Evolutionary conservation across 2,329 filamentous ascomycete genomes (phyloP).

Genomic region (Pseudogymnoascus sp.): DNA sequence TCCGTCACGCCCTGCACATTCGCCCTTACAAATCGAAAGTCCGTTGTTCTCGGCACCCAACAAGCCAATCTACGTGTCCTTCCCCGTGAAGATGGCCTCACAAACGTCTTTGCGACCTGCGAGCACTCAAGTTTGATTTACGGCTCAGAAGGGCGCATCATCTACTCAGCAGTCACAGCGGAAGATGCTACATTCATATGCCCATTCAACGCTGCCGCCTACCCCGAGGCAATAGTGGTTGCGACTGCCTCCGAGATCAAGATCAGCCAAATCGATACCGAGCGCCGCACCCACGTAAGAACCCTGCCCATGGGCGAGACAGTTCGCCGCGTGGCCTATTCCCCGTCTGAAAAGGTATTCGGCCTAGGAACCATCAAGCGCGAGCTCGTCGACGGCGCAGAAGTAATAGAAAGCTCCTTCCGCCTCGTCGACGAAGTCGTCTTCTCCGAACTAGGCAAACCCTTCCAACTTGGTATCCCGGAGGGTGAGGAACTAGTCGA

Average conservation of each 20-base stretch:
- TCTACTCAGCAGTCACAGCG: slow-evolving; percentile 89
- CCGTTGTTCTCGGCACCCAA: slow-evolving; percentile 75
- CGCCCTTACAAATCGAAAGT: slow-evolving; percentile 64
- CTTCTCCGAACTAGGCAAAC: slow-evolving; percentile 67
- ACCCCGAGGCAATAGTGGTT: slow-evolving; percentile 71
- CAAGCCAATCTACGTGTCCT: slow-evolving; percentile 75
- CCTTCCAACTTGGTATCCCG: slow-evolving; percentile 49
- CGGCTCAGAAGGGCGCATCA: slow-evolving; percentile 73
- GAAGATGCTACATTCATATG: slow-evolving; percentile 77
- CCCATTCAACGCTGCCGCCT: slow-evolving; percentile 73
- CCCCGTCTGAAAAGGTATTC: slow-evolving; percentile 68
- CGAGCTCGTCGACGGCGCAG: slow-evolving; percentile 60
- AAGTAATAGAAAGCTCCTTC: slow-evolving; percentile 72
- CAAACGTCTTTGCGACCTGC: slow-evolving; percentile 84
- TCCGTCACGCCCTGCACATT: slow-evolving; percentile 55
- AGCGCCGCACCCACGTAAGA: slow-evolving; percentile 82
- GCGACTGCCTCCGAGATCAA: slow-evolving; percentile 70
- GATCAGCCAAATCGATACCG: slow-evolving; percentile 72
- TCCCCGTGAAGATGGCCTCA: slow-evolving; percentile 55
- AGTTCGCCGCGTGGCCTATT: slow-evolving; percentile 80
- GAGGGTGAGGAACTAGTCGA: slow-evolving; percentile 66
- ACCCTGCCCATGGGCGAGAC: slow-evolving; percentile 72
- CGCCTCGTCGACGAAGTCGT: slow-evolving; percentile 84
- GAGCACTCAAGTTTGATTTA: slow-evolving; percentile 95
- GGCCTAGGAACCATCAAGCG: slow-evolving; percentile 79